Conservation (phyloP, 345 rosid species). For the Eutrema heterophyllum region DNA sequence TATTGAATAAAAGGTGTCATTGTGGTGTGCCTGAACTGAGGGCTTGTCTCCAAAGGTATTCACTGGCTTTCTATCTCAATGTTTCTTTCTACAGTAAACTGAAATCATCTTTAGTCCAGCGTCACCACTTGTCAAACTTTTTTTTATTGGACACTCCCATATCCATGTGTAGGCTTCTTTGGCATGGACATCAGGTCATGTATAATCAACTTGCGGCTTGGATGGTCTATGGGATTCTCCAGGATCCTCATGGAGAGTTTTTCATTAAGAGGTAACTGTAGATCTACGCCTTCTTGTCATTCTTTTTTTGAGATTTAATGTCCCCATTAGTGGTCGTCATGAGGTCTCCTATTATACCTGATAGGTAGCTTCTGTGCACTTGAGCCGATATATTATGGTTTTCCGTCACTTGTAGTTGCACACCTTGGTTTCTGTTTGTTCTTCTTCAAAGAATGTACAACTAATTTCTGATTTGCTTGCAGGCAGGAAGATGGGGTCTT, state of each 20-base stretch:
- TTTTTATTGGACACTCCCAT: background rate
- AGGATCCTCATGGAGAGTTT: constrained; percentile 91
- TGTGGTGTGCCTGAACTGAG: constrained; percentile 98
- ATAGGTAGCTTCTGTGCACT: background rate
- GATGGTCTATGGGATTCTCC: constrained; percentile 97
- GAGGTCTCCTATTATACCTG: background rate
- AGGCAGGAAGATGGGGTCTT: constrained; percentile 81
- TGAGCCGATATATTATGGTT: background rate
- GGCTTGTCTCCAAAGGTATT: constrained; percentile 88
- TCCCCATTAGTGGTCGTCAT: background rate
- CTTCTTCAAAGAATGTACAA: background rate
- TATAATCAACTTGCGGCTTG: constrained; percentile 93
- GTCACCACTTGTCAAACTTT: background rate
- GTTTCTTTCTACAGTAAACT: background rate
- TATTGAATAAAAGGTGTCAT: constrained; percentile 79
- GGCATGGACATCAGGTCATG: constrained; percentile 98
- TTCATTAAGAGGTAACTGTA: constrained; percentile 65
- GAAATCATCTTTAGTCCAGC: background rate
- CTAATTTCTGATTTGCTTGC: constrained; percentile 23
- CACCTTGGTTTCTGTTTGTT: constrained; percentile 7
- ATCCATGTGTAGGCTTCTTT: constrained; percentile 65
- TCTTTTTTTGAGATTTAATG: background rate
- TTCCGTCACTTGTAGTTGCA: background rate
- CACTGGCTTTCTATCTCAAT: background rate
- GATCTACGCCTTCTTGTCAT: background rate